These are phyloP conservation scores for Aspergillus puulaauensis DNA, from an alignment of 2,329 filamentous ascomycete genomes.

Conservation along the genomic window DNA sequence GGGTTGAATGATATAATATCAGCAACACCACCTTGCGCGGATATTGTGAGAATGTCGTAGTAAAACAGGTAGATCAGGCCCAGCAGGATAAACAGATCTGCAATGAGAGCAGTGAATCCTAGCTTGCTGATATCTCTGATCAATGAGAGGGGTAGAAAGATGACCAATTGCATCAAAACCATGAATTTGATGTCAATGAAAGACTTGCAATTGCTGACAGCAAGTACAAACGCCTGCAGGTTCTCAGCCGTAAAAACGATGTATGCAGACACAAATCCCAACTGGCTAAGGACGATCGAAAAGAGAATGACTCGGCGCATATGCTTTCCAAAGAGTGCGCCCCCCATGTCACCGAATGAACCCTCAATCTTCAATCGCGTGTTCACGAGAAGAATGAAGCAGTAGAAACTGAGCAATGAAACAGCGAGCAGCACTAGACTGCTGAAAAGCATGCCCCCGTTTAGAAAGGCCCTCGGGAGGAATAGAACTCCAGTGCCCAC, in stretches of 20 bases:
- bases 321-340: constrained; percentile 84
- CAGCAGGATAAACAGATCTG: constrained; percentile 90
- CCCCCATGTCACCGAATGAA: constrained; percentile 98
- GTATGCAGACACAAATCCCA: constrained; percentile 92
- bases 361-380: constrained; percentile 82
- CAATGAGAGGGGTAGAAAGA: constrained; percentile 91
- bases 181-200: constrained; percentile 84
- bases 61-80: constrained; percentile 94
- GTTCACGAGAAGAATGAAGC: constrained; percentile 89
- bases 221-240: constrained; percentile 87
- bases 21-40: constrained; percentile 68
- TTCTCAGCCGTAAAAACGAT: constrained; percentile 98
- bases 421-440: constrained; percentile 86
- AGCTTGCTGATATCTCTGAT: constrained; percentile 97
- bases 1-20: constrained; percentile 91
- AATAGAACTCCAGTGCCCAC: constrained; percentile 96
- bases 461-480: constrained; percentile 87
- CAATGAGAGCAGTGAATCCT: constrained; percentile 88
- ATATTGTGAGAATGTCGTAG: constrained; percentile 85
- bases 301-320: constrained; percentile 83
- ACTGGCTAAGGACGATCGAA: constrained; percentile 92
- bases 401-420: constrained; percentile 89
- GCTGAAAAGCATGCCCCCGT: constrained; percentile 96
- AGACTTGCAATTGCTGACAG: constrained; percentile 83
- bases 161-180: constrained; percentile 90